Evolutionary conservation across 2,329 filamentous ascomycete genomes (phyloP).

Genomic region (Xylariaceae sp.): DNA sequence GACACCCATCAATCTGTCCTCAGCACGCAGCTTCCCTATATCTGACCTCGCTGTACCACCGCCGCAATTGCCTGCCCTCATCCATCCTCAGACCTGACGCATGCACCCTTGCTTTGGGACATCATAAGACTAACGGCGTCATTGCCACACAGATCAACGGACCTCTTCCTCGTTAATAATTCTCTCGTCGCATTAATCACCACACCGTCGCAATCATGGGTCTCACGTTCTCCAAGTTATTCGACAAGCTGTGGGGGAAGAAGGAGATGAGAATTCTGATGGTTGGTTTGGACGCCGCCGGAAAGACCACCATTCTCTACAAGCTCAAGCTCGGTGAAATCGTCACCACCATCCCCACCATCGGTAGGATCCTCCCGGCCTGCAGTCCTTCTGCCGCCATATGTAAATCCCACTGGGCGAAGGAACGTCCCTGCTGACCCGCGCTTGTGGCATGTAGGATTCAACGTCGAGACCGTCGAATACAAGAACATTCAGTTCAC

Average conservation of each 20-base stretch:
- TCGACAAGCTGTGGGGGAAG: constrained; percentile 96
- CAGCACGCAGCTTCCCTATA: constrained; percentile 1
- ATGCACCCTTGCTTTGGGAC: neutral
- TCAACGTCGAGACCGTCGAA: constrained; percentile 99
- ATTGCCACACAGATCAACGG: constrained; percentile 15
- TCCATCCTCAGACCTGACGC: neutral
- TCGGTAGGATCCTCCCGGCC: constrained; percentile 60
- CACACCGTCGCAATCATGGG: constrained; percentile 74
- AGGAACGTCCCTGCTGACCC: constrained; percentile 13
- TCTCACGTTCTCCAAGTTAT: constrained; percentile 95
- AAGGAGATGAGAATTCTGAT: constrained; percentile 99
- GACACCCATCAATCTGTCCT: constrained; percentile 27
- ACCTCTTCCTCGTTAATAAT: constrained; percentile 22
- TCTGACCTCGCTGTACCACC: neutral
- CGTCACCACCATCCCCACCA: constrained; percentile 98
- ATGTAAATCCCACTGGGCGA: constrained; percentile 3
- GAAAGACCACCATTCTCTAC: constrained; percentile 99
- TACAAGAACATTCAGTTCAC: constrained; percentile 99
- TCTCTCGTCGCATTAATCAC: constrained; percentile 34
- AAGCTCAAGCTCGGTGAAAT: constrained; percentile 99
- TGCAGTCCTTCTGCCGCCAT: neutral
- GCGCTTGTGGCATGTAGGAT: constrained; percentile 53
- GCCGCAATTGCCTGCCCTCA: neutral
- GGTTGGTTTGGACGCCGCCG: constrained; percentile 98
- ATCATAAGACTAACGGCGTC: constrained; percentile 20